Percentiles rank a stretch among this genome's conserved stretches.
Evolutionary conservation across 2,329 filamentous ascomycete species (phyloP).

Genomic region (Alternaria sp.): DNA sequence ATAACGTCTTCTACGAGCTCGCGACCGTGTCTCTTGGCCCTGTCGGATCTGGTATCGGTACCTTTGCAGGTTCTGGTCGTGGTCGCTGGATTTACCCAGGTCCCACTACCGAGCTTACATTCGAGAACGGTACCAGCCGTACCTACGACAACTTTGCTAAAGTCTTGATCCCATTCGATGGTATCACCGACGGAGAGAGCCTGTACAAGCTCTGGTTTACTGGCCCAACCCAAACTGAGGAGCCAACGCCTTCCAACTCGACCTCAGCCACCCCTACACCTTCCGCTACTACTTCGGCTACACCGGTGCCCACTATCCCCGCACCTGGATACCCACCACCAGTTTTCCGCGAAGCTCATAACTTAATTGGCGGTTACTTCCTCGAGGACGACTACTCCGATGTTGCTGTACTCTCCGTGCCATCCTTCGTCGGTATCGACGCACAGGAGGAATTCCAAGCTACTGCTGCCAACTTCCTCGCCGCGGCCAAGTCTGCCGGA

Average conservation of each 20-base stretch:
- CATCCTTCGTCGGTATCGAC: constrained; percentile 50
- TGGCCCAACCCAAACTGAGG: constrained; percentile 28
- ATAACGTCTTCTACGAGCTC: constrained; percentile 58
- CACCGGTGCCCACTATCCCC: constrained; percentile 33
- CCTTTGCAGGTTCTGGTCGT: constrained; percentile 56
- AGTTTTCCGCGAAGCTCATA: constrained; percentile 51
- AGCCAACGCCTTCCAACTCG: constrained; percentile 22
- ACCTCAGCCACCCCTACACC: constrained; percentile 30
- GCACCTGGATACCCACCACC: constrained; percentile 57
- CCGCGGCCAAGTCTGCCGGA: constrained; percentile 56
- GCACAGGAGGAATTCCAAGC: constrained; percentile 52
- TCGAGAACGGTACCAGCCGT: constrained; percentile 55
- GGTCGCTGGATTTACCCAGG: constrained; percentile 55
- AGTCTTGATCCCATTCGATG: constrained; percentile 52
- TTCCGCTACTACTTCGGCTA: constrained; percentile 20
- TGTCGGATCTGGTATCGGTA: constrained; percentile 53
- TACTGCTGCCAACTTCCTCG: constrained; percentile 54
- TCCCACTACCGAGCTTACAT: constrained; percentile 53
- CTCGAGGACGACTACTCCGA: constrained; percentile 56
- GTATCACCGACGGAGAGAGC: constrained; percentile 53
- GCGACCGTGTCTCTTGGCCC: constrained; percentile 54
- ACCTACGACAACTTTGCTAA: constrained; percentile 56
- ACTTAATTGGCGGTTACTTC: constrained; percentile 59
- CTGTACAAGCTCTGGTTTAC: constrained; percentile 51
- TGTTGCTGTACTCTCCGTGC: constrained; percentile 56